These are phyloP conservation scores for Gamsiella multidivaricata DNA, from an alignment of 192 early-diverging fungal species.

Conservation along the genomic window DNA sequence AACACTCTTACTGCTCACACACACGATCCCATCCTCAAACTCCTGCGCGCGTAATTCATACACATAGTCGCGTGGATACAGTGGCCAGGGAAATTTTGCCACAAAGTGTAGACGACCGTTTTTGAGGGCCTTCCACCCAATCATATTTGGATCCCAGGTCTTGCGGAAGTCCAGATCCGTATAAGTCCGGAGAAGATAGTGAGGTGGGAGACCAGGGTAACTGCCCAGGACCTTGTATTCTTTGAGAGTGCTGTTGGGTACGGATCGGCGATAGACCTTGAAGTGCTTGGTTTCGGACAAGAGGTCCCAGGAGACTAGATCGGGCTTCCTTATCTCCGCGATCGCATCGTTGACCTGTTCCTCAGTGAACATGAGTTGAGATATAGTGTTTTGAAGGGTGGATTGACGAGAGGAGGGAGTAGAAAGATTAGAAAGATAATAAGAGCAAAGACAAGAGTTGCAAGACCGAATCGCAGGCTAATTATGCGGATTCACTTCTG, in stretches of 20 bases:
- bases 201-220: slow-evolving; percentile 50
- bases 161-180: slow-evolving; percentile 60
- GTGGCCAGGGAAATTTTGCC: slow-evolving; percentile 61
- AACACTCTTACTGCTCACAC: slow-evolving; percentile 41
- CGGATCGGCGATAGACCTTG: slow-evolving; percentile 53
- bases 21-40: slow-evolving; percentile 20
- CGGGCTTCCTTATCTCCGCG: slow-evolving; percentile 22
- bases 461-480: too few relatives aligned
- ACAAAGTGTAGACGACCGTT: slow-evolving; percentile 46
- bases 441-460: too few relatives aligned
- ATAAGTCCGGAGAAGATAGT: slow-evolving; percentile 56
- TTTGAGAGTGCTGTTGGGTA: slow-evolving; percentile 52
- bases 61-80: slow-evolving; percentile 60
- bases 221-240: slow-evolving; percentile 60
- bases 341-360: slow-evolving; percentile 31
- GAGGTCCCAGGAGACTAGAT: slow-evolving; percentile 36
- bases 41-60: slow-evolving; percentile 54
- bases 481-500: too few relatives aligned
- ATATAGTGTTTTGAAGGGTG: not conserved
- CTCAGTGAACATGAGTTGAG: slow-evolving; percentile 20
- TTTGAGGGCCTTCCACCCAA: slow-evolving; percentile 45
- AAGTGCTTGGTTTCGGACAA: slow-evolving; percentile 50
- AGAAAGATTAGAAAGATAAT: too few relatives aligned
- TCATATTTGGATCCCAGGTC: slow-evolving; percentile 62
- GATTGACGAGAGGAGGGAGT: not conserved